Percentiles rank a stretch among this genome's conserved stretches.
Conservation (phyloP, 2,329 filamentous ascomycete species). For the Aspergillus unguis region DNA sequence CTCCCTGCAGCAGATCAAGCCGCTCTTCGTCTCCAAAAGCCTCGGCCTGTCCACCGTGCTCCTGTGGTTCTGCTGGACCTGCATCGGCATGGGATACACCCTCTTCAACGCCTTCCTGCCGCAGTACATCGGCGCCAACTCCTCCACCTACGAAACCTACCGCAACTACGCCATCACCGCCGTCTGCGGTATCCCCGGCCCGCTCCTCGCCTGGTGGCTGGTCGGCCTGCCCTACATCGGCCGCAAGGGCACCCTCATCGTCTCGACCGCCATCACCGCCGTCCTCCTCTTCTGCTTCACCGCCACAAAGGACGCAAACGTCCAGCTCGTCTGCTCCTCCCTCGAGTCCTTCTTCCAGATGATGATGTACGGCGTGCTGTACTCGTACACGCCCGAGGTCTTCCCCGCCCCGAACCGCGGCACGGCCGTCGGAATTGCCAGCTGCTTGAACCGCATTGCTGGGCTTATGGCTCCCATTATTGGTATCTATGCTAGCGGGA, state of each 20-base stretch:
- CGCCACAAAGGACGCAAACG: constrained; percentile 45
- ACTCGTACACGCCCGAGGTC: constrained; percentile 58
- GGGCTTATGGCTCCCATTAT: constrained; percentile 46
- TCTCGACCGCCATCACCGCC: constrained; percentile 51
- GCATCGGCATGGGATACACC: constrained; percentile 81
- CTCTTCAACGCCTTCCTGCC: constrained; percentile 90
- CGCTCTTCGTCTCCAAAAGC: constrained; percentile 55
- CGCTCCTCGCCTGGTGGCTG: constrained; percentile 71
- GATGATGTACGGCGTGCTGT: constrained; percentile 56
- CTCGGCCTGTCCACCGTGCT: constrained; percentile 47
- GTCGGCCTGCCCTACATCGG: constrained; percentile 66
- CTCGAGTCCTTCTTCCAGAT: constrained; percentile 58
- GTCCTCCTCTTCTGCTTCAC: constrained; percentile 57
- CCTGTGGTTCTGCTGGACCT: constrained; percentile 71
- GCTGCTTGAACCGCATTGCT: constrained; percentile 44
- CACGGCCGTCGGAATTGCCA: constrained; percentile 51
- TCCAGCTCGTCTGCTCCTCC: constrained; percentile 51
- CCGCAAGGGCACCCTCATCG: constrained; percentile 56
- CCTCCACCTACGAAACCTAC: constrained; percentile 53
- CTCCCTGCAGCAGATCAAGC: constrained; percentile 62
- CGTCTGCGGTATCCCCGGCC: constrained; percentile 71
- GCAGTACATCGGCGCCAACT: constrained; percentile 63
- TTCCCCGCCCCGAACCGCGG: constrained; percentile 56
- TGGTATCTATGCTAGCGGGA: constrained; percentile 38
- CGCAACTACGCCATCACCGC: constrained; percentile 81